Evolutionary conservation across 2,329 filamentous ascomycete genomes (phyloP), one percentile per base, ranked within the genome.

Genomic region (Sclerotinia nivalis): DNA sequence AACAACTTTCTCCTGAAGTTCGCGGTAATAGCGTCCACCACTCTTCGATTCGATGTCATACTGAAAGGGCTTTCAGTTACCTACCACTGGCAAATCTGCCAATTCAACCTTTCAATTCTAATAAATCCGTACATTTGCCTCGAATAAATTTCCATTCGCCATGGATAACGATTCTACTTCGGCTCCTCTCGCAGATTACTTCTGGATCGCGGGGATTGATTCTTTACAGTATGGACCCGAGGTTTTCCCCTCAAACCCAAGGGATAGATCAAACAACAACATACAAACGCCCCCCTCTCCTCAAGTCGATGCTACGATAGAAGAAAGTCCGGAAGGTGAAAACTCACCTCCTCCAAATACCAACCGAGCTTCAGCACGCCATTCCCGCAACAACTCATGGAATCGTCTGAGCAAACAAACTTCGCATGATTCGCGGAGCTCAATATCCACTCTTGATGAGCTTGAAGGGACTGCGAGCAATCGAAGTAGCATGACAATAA

Each of bases 131-230:
- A 40, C n/a, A 68, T 25, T 34, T 34, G 25, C 13, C 5, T 22
- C 12, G 28, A 31, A 25, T 15, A 50, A 45, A 28, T 64, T 18
- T 28, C 62, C 56, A 45, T 69, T 52, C 52, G 73, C 74, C 72
- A 79, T 78, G 77, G 78, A 80, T 67, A 74, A 73, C 70, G 84
- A 87, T 71, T 88, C 88, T 69, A 84, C 87, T 71, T 88, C 88
- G 73, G 85, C 84, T 73, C 89, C 89, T 78, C 84, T 91, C 79
- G 89, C 89, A 80, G 89, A 91, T 80, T 91, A 91, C 82, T 91
- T 91, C 80, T 91, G 89, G 89, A 91, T 91, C 79, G 89, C 89
- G 74, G 89, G 89, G 76, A 84, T 91, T 80, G 89, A 91, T 80
- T 86, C 87, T 72, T 84, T 91, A 75, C 85, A 86, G 69, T 90